Evolutionary conservation across 2,329 filamentous ascomycete species (phyloP).

Genomic region (Hymenoscyphus albidus): DNA sequence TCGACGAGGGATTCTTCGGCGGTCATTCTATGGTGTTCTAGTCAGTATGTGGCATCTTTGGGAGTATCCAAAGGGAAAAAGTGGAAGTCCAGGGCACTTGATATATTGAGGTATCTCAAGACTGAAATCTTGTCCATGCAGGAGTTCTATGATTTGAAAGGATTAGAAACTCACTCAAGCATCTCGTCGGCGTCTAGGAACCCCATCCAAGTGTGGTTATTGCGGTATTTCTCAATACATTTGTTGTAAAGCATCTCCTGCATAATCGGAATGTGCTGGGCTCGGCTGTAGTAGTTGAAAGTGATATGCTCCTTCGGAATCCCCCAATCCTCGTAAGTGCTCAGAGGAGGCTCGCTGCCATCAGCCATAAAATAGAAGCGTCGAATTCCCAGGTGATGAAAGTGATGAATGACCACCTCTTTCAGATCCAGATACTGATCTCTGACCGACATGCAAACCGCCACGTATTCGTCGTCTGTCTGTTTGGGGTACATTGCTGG

Average conservation of each 20-base stretch:
- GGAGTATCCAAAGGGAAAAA: too few species aligned
- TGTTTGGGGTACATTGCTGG: neutral
- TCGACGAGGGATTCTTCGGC: slow-evolving; percentile 27
- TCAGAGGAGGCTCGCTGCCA: slow-evolving; percentile 27
- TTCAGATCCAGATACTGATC: slow-evolving; percentile 26
- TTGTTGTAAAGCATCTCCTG: slow-evolving; percentile 25
- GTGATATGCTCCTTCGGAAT: slow-evolving; percentile 26
- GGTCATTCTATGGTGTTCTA: slow-evolving; percentile 6
- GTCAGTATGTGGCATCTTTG: too few species aligned
- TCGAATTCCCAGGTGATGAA: slow-evolving; percentile 28
- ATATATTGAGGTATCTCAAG: too few species aligned
- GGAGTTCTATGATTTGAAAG: too few species aligned
- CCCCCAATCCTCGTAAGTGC: slow-evolving; percentile 20
- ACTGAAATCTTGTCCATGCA: too few species aligned
- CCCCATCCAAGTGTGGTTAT: slow-evolving; percentile 34
- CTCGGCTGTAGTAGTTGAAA: slow-evolving; percentile 24
- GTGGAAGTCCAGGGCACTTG: too few species aligned
- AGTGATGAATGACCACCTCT: slow-evolving; percentile 31
- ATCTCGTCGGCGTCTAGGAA: slow-evolving; percentile 36
- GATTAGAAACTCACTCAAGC: slow-evolving; percentile 10
- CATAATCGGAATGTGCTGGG: slow-evolving; percentile 11
- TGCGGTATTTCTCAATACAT: slow-evolving; percentile 26
- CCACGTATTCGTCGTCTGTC: slow-evolving; percentile 23
- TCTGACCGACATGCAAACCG: slow-evolving; percentile 28
- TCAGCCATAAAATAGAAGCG: slow-evolving; percentile 33